Percentiles rank a stretch among this genome's conserved stretches.
phyloP scores from a whole-genome alignment of 2,329 filamentous ascomycete species.

The Fusarium sp. region DNA sequence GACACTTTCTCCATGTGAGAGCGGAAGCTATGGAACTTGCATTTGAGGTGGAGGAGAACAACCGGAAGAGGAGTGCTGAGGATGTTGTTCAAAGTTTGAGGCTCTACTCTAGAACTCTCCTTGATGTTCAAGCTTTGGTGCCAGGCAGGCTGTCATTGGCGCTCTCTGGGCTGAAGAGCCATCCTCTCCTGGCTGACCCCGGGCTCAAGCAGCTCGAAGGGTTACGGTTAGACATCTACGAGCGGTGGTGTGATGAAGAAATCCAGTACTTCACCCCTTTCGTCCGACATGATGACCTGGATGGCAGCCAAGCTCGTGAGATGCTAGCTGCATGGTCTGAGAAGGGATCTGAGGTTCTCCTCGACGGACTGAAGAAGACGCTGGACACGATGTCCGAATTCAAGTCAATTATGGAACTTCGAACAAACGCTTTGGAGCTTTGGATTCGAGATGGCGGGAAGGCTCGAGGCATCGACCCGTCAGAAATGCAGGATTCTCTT shows the following conservation, averaged over 20 bases:
- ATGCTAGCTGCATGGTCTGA: constrained; percentile 74
- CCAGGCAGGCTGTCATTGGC: constrained; percentile 78
- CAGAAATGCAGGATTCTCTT: constrained; percentile 75
- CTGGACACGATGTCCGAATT: constrained; percentile 74
- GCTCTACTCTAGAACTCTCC: constrained; percentile 81
- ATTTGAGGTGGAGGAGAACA: constrained; percentile 65
- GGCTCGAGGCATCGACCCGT: constrained; percentile 74
- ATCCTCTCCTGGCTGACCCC: constrained; percentile 78
- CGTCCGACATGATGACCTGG: constrained; percentile 83
- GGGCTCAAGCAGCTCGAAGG: constrained; percentile 75
- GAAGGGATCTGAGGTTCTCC: constrained; percentile 68
- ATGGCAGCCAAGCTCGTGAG: constrained; percentile 69
- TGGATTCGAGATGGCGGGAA: constrained; percentile 79
- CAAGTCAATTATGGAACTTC: constrained; percentile 75
- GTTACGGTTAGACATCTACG: constrained; percentile 81
- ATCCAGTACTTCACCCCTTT: constrained; percentile 89
- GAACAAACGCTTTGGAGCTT: constrained; percentile 76
- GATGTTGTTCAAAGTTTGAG: constrained; percentile 74
- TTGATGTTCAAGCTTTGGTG: constrained; percentile 81
- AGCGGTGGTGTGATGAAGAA: constrained; percentile 84
- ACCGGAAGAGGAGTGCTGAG: constrained; percentile 54
- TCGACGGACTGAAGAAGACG: constrained; percentile 71
- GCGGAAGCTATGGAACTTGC: constrained; percentile 74
- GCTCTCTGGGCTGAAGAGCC: constrained; percentile 75
- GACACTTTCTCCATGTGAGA: constrained; percentile 81